phyloP scores from a whole-genome alignment of 306 rosid genomes.

The Rubus parviflorus region DNA sequence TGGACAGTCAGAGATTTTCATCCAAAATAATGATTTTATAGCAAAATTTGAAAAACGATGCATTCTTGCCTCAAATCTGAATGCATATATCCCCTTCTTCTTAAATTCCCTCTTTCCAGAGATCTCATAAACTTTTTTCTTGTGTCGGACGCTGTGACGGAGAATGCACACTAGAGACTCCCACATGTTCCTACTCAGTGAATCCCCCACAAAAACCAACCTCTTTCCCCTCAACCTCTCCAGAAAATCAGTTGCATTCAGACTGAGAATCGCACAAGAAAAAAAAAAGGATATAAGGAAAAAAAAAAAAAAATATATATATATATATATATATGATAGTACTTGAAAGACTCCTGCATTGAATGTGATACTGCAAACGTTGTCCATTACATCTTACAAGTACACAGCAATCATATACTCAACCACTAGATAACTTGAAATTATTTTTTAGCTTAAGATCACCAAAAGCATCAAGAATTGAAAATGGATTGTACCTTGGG shows the following conservation, averaged over 20 bases:
- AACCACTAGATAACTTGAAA: background rate
- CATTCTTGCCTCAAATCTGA: conserved; percentile 82
- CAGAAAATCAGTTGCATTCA: conserved; percentile 89
- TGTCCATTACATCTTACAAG: background rate
- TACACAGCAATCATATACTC: background rate
- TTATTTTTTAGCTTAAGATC: background rate
- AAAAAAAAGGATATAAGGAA: conserved; percentile 17
- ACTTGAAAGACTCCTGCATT: background rate
- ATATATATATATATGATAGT: background rate
- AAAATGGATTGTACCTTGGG: conserved; percentile 61
- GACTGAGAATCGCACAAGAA: conserved; percentile 43
- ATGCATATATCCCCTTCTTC: conserved; percentile 78
- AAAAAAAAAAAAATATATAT: too few species aligned
- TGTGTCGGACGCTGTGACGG: conserved; percentile 55
- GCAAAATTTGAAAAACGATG: background rate
- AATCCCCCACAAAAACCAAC: conserved; percentile 91
- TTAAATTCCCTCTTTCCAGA: conserved; percentile 80
- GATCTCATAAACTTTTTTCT: conserved; percentile 68
- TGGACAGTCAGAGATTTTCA: conserved; percentile 17
- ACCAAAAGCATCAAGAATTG: conserved; percentile 5
- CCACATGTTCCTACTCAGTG: conserved; percentile 97
- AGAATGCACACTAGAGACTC: conserved; percentile 87
- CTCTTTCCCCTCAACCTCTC: conserved; percentile 71
- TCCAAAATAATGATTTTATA: background rate
- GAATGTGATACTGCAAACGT: background rate